Conservation (phyloP, 2,329 filamentous ascomycete genomes). For the Plenodomus tracheiphilus region DNA sequence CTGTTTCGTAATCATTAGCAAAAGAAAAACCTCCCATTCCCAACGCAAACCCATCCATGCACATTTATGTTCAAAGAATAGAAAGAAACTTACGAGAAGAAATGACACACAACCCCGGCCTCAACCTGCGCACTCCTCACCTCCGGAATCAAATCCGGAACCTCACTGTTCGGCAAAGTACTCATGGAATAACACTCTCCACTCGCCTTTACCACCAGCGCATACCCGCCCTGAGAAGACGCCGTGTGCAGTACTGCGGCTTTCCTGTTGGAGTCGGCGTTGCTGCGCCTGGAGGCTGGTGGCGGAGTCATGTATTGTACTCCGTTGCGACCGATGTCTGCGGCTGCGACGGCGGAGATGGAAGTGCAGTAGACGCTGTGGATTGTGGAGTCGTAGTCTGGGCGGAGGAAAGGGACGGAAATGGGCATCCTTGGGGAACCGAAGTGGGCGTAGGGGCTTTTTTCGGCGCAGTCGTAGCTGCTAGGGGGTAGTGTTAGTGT, state of each 20-base stretch:
- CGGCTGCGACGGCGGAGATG: not conserved
- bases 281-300: too few species aligned
- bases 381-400: not conserved
- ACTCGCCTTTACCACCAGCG: not conserved
- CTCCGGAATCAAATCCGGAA: too few species aligned
- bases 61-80: too few species aligned
- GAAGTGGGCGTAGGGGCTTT: not conserved
- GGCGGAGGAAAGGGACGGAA: not conserved
- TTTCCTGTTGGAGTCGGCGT: not conserved
- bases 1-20: too few species aligned
- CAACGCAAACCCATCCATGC: not conserved
- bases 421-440: not conserved
- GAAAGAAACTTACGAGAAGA: slow-evolving; percentile 5
- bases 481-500: not conserved
- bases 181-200: not conserved
- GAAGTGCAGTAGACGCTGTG: not conserved
- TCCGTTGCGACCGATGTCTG: not conserved
- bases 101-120: slow-evolving; percentile 2
- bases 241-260: not conserved
- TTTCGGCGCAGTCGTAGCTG: not conserved
- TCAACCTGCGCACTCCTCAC: not conserved
- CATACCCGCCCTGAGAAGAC: not conserved
- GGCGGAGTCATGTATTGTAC: not conserved
- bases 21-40: too few species aligned
- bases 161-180: too few species aligned